These are phyloP conservation scores for Epithemia pelagica DNA, from an alignment of 108 stramenopile species.

Conservation along the genomic window DNA sequence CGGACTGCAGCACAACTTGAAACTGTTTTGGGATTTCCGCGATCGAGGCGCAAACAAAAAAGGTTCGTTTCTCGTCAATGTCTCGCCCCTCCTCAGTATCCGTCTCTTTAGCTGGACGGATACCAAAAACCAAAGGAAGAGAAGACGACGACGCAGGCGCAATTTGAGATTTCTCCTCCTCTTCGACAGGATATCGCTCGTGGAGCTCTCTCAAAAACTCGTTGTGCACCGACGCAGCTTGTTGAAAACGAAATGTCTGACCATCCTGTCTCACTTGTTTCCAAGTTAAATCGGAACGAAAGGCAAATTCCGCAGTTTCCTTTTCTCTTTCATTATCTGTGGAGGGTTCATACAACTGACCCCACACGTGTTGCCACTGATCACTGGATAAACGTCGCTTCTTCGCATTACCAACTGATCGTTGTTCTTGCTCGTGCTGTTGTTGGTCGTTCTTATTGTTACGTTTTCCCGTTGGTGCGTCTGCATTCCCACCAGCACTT, in stretches of 20 bases:
- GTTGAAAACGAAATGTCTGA: slow-evolving; percentile 7
- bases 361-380: slow-evolving; percentile 29
- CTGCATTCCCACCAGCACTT: too few species aligned
- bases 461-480: too few species aligned
- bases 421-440: too few species aligned
- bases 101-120: neutral
- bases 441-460: too few species aligned
- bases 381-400: neutral
- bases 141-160: too few species aligned
- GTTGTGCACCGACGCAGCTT: slow-evolving; percentile 32
- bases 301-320: slow-evolving; percentile 15
- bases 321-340: slow-evolving; percentile 14
- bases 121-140: neutral
- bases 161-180: neutral
- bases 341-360: slow-evolving; percentile 6
- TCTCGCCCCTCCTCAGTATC: too few species aligned
- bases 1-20: neutral
- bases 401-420: neutral
- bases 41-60: neutral
- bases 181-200: neutral
- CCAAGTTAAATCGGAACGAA: slow-evolving; percentile 14
- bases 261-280: slow-evolving; percentile 2
- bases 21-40: neutral
- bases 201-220: neutral
- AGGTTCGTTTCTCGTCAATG: neutral